Percentiles rank a stretch among this genome's conserved stretches.
Conservation (phyloP, 768 basidiomycete genomes). For the Lepiota brunneoincarnata region DNA sequence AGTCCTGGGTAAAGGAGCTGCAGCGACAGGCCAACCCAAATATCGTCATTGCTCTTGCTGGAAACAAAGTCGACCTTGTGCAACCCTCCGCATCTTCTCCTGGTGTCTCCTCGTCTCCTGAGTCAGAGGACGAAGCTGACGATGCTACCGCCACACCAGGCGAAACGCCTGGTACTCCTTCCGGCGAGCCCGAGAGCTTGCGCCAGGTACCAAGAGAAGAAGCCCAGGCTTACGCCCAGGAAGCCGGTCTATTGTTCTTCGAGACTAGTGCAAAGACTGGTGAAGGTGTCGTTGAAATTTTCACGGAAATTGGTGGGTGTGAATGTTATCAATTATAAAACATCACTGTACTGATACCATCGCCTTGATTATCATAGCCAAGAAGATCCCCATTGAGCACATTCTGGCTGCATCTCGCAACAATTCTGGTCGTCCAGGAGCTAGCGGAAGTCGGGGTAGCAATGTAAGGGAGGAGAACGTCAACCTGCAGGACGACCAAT, state of each 20-base stretch:
- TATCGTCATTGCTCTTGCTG: conserved; percentile 97
- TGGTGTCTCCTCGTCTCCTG: conserved; percentile 47
- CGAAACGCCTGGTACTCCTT: conserved; percentile 52
- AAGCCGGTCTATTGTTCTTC: conserved; percentile 93
- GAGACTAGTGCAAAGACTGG: conserved; percentile 98
- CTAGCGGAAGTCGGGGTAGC: conserved; percentile 49
- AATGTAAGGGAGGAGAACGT: conserved; percentile 56
- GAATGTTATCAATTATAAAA: conserved; percentile 20
- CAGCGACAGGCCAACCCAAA: conserved; percentile 99
- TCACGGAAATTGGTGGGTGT: conserved; percentile 90
- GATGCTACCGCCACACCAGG: conserved; percentile 90
- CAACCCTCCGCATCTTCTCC: conserved; percentile 57
- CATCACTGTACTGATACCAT: not conserved
- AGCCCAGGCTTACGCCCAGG: conserved; percentile 93
- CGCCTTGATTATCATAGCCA: conserved; percentile 32
- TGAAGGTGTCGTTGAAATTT: conserved; percentile 92
- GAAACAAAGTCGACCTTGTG: conserved; percentile 95
- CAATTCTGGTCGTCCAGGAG: conserved; percentile 59
- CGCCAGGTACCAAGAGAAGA: conserved; percentile 93
- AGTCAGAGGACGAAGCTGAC: conserved; percentile 86
- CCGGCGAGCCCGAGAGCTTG: conserved; percentile 63
- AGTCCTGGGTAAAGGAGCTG: conserved; percentile 99
- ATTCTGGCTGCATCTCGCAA: conserved; percentile 84
- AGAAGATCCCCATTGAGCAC: conserved; percentile 82
- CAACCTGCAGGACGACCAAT: conserved; percentile 64